Percentiles rank a stretch among this genome's conserved stretches.
These are phyloP conservation scores for Coniochaeta sp. DNA, from an alignment of 2,329 filamentous ascomycete species.

Conservation along the genomic window DNA sequence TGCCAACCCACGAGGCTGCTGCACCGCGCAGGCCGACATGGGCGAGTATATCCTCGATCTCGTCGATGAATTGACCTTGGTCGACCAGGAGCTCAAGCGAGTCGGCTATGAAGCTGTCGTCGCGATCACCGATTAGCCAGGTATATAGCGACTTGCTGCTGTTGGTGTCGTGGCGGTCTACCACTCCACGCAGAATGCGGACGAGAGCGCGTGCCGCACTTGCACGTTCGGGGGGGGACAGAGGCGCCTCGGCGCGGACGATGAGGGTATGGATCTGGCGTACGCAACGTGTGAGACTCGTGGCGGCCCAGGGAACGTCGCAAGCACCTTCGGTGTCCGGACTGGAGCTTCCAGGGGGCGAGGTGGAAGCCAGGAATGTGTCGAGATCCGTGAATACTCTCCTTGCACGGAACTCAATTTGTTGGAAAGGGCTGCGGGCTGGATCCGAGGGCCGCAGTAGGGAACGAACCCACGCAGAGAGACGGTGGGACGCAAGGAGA, in stretches of 20 bases:
- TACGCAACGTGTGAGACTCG: constrained; percentile 36
- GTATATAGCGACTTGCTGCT: constrained; percentile 32
- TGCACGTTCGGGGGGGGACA: constrained; percentile 29
- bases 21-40: constrained; percentile 16
- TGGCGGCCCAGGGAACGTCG: constrained; percentile 41
- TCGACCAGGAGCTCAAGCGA: constrained; percentile 36
- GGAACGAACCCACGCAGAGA: constrained; percentile 46
- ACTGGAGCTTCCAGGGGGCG: constrained; percentile 1
- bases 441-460: constrained; percentile 35
- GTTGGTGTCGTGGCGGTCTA: constrained; percentile 30
- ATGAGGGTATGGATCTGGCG: constrained; percentile 35
- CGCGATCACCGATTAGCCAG: constrained; percentile 36
- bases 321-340: constrained; percentile 22
- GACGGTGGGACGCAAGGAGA: constrained; percentile 44
- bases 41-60: constrained; percentile 25
- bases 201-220: constrained; percentile 41
- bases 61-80: constrained; percentile 34
- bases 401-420: constrained; percentile 38
- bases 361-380: constrained; percentile 16
- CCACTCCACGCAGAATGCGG: constrained; percentile 38
- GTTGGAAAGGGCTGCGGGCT: constrained; percentile 39
- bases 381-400: constrained; percentile 39
- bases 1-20: constrained; percentile 19
- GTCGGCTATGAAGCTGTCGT: constrained; percentile 37
- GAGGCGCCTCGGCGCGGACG: constrained; percentile 23